A percentile compares a stretch with the other conserved stretches of the same genome.
Evolutionary conservation across 2,329 filamentous ascomycete species (phyloP).

Genomic region (Ascocoryne sarcoides): DNA sequence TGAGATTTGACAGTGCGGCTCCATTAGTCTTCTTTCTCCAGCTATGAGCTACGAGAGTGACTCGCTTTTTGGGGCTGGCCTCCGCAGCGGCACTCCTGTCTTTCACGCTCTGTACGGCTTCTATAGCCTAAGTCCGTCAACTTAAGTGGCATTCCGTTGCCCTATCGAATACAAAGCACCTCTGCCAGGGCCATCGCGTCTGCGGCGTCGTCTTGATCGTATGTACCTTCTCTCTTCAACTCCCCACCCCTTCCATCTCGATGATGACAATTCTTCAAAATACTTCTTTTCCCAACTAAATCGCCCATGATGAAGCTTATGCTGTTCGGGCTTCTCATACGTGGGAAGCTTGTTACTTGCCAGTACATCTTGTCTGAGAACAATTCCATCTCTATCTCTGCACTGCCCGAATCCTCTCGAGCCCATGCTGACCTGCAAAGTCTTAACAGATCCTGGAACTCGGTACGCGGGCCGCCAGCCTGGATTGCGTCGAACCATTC

Average conservation of each 20-base stretch:
- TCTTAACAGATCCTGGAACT: slow-evolving; percentile 6
- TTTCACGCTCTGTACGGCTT: too few relatives aligned
- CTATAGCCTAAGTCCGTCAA: too few relatives aligned
- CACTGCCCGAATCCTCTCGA: slow-evolving; percentile 17
- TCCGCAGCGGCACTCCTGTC: too few relatives aligned
- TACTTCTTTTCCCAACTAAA: slow-evolving; percentile 84
- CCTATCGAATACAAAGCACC: neutral
- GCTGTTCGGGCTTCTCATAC: slow-evolving; percentile 54
- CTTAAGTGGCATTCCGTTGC: too few relatives aligned
- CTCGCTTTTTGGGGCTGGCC: too few relatives aligned
- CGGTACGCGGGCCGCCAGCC: too few relatives aligned
- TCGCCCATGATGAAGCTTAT: slow-evolving; percentile 76
- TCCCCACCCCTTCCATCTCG: slow-evolving; percentile 8
- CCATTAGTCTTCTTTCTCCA: too few relatives aligned
- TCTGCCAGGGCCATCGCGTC: slow-evolving; percentile 7
- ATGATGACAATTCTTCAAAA: slow-evolving; percentile 60
- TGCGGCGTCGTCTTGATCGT: neutral
- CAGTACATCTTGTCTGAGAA: slow-evolving; percentile 77
- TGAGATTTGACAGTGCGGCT: too few relatives aligned
- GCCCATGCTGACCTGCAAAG: slow-evolving; percentile 16
- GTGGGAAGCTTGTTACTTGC: slow-evolving; percentile 73
- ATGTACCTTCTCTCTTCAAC: slow-evolving; percentile 5
- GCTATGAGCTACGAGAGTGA: too few relatives aligned
- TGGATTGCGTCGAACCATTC: too few relatives aligned
- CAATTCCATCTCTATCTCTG: slow-evolving; percentile 5